Base-by-base conservation (phyloP, 805 yeast genomes). In the Teunomyces kruisii region DNA sequence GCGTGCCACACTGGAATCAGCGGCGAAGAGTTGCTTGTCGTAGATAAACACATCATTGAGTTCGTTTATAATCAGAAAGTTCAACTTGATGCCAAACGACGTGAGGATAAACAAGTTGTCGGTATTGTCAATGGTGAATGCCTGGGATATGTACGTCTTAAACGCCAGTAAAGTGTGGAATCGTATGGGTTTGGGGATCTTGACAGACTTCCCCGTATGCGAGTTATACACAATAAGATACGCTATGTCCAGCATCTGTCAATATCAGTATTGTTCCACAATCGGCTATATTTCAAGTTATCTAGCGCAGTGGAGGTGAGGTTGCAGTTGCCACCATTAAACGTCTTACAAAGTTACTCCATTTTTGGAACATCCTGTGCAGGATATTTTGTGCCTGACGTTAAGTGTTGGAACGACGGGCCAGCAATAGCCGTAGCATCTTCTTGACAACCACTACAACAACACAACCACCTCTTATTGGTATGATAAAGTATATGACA, bases 81-180 rank as follows among this genome's bases (percentile, higher is more conserved):
- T 81, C 50, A 86, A 67, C 53, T 78, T 80, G 38, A 79, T 73
- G 0, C 91, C 91, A 58, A 77, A 82, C 1, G 89, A 80, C 2
- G 89, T 75, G 31, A 86, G 62, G 10, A 86, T 64, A 51, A 85
- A 70, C n/a, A 71, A 50, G 47, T 68, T 59, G 12, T 65, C 74
- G 1, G 42, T 43, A 35, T 50, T 50, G 14, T 55, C 64, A 12
- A 60, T 53, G 2, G 58, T 50, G 42, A 71, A 66, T 28, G 58
- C 43, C 41, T 65, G 67, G 30, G 50, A 52, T 9, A 72, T 29
- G 42, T 53, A 64, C 6, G 43, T 48, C 43, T 70, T 72, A 51
- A 72, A 64, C 13, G 58, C 61, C 4, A 45, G 48, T 31, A 69
- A 43, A n/a, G 61, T 59, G 40, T 68, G 72, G 47, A 62, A 71